Evolutionary conservation across 129 eudicot genomes (phyloP), one percentile per base, ranked within the genome.

Genomic region (Scalesia atractyloides): DNA sequence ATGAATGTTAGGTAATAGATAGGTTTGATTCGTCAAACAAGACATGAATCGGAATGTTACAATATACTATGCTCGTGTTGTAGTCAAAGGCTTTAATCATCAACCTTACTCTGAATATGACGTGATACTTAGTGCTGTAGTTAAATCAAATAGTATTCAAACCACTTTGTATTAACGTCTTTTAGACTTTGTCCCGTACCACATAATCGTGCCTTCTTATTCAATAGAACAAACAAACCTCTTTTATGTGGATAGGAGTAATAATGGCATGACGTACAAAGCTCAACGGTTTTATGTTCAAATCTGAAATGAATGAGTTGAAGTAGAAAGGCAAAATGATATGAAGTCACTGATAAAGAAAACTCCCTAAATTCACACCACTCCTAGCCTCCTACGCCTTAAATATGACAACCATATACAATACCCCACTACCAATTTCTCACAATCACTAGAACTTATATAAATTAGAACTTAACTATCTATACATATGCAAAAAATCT

Each of bases 311-410:
- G 76, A 77, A 77, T 77, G 70, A 48, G 44, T 66, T 62, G 80
- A 76, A 43, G 61, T 69, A 36, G 71, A 69, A 59, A 69, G 61
- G 64, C 71, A 69, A 66, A 60, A 49, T 61, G 76, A 77, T 19
- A 68, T 69, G 70, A 76, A 77, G 50, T 26, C 70, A 34, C 26
- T 76, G 75, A 76, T 39, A 76, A 59, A 61, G 81, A 77, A 61
- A 77, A 69, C 66, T 77, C 65, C 41, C 70, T 37, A 77, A 70
- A 61, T 71, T 69, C 63, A 69, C 62, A 77, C 81, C 76, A 77
- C 76, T 22, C 52, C 70, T 39, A 61, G 72, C 69, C 76, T 41
- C 65, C 30, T 61, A 34, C 51, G 81, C 81, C 50, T 77, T 77
- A 69, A 77, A 77, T 70, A 22, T 77, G 81, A 77, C 76, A 69